Evolutionary conservation across 352 stramenopile genomes (phyloP).

Genomic region (Phytophthora capsici): DNA sequence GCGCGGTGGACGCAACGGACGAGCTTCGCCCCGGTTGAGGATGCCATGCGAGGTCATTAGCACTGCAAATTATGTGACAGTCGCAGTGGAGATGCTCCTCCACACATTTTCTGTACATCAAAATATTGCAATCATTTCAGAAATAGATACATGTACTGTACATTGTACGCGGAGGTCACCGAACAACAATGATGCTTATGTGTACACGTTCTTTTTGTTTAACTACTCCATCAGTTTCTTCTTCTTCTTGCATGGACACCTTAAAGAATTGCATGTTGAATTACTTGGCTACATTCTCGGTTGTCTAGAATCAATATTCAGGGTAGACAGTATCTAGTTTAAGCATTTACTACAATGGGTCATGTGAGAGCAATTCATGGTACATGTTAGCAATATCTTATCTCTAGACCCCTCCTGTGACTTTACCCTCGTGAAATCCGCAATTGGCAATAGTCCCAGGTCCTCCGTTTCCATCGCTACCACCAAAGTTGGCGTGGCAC

Average conservation of each 20-base stretch:
- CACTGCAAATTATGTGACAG: conserved; percentile 17
- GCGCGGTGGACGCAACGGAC: conserved; percentile 27
- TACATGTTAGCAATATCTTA: no score
- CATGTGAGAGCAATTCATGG: no score
- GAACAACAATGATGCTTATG: no score
- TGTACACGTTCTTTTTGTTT: no score
- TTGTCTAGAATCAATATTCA: no score
- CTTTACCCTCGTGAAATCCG: conserved; percentile 61
- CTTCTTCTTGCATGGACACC: no score
- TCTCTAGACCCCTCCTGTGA: neutral
- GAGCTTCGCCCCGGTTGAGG: conserved; percentile 18
- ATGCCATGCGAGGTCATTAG: conserved; percentile 30
- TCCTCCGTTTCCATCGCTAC: conserved; percentile 73
- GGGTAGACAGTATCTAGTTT: no score
- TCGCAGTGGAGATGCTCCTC: conserved; percentile 19
- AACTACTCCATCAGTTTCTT: no score
- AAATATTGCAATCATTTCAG: conserved; percentile 6
- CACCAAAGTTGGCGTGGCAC: conserved; percentile 71
- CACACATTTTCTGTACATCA: conserved; percentile 24
- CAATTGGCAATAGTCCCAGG: conserved; percentile 76
- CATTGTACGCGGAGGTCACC: no score
- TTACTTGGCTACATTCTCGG: no score
- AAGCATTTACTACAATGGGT: no score
- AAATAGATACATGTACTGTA: conserved; percentile 10
- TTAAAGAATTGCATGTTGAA: no score